These are phyloP conservation scores for Aspergillus wentii DNA, from an alignment of 495 filamentous ascomycete genomes.

Conservation along the genomic window DNA sequence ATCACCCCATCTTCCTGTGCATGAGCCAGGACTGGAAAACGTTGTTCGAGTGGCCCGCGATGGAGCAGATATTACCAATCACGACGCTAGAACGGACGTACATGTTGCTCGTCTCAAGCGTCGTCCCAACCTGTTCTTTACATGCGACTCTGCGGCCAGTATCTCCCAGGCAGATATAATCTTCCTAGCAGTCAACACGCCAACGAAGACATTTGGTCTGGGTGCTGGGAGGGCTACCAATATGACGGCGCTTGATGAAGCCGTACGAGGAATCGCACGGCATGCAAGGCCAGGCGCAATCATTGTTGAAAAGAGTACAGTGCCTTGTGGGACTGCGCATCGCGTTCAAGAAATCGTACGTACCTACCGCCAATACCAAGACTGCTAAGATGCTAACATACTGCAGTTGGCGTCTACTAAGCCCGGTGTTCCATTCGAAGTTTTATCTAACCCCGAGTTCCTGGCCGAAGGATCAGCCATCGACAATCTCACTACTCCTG, in stretches of 20 bases:
- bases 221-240: conserved; percentile 71
- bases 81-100: conserved; percentile 1
- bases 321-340: conserved; percentile 73
- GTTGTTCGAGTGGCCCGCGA: conserved; percentile 63
- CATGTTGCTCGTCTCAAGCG: conserved; percentile 8
- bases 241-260: conserved; percentile 67
- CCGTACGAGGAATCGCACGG: conserved; percentile 59
- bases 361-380: conserved; percentile 51
- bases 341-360: conserved; percentile 60
- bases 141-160: conserved; percentile 53
- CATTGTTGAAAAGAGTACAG: conserved; percentile 80
- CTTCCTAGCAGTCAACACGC: conserved; percentile 77
- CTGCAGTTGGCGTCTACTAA: conserved; percentile 43
- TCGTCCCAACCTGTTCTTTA: conserved; percentile 65
- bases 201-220: conserved; percentile 66
- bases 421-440: conserved; percentile 62
- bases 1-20: conserved; percentile 67
- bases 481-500: conserved; percentile 63
- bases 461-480: conserved; percentile 76
- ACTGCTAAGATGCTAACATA: conserved; percentile 35
- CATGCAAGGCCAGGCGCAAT: conserved; percentile 63
- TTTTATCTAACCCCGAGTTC: conserved; percentile 83
- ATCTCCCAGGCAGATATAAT: conserved; percentile 70
- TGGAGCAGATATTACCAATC: conserved; percentile 26
- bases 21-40: conserved; percentile 67